Percentiles rank a stretch among this genome's conserved stretches.
Evolutionary conservation across 805 yeast genomes (phyloP).

Genomic region (Allodekkera sacchari): DNA sequence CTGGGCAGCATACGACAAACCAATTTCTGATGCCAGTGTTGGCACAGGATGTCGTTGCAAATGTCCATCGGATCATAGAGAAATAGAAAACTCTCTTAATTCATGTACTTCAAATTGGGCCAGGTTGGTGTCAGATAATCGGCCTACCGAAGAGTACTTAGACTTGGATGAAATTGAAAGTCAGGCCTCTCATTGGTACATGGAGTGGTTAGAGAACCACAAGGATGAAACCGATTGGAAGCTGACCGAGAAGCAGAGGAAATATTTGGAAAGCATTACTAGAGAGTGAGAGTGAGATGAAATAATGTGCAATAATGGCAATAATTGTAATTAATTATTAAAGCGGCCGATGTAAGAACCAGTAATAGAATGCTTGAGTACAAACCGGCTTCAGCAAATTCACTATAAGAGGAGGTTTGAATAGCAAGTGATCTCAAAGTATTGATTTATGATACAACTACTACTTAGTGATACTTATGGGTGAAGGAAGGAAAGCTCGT

Average conservation of each 20-base stretch:
- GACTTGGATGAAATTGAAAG: constrained; percentile 25
- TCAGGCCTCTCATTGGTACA: constrained; percentile 15
- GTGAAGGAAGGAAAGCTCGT: no score
- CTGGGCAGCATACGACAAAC: constrained; percentile 25
- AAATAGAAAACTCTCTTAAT: constrained; percentile 47
- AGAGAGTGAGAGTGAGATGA: no score
- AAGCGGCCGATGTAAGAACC: no score
- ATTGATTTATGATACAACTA: no score
- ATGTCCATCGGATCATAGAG: constrained; percentile 52
- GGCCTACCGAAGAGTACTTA: constrained; percentile 9
- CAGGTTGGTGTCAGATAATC: constrained; percentile 20
- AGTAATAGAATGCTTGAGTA: no score
- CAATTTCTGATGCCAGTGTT: constrained; percentile 43
- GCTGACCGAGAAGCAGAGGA: constrained; percentile 14
- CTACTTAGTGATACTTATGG: no score
- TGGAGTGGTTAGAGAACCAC: constrained; percentile 12
- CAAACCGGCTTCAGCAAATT: no score
- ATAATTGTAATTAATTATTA: no score
- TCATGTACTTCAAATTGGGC: constrained; percentile 49
- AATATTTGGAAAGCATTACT: constrained; percentile 9
- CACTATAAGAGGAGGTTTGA: no score
- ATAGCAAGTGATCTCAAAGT: no score
- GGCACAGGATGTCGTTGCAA: constrained; percentile 82
- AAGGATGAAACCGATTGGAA: constrained; percentile 20
- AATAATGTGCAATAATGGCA: no score